These are phyloP conservation scores for Candida neerlandica DNA, from an alignment of 1,139 yeast species.

Conservation along the genomic window DNA sequence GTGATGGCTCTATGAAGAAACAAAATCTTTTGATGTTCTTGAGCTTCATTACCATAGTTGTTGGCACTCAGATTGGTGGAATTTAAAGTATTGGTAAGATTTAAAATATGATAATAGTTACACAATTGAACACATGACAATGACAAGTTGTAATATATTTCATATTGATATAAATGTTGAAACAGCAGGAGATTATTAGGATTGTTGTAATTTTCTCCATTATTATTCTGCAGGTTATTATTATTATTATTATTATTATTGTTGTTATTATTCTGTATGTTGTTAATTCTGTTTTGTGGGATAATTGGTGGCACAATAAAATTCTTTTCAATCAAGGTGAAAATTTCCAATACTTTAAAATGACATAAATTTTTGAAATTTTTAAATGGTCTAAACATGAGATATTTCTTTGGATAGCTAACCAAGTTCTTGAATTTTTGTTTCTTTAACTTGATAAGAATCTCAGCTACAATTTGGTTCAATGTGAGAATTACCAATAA, in stretches of 20 bases:
- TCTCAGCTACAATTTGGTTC: conserved; percentile 33
- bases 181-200: conserved; percentile 4
- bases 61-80: conserved; percentile 7
- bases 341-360: conserved; percentile 32
- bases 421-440: conserved; percentile 26
- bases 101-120: conserved; percentile 38
- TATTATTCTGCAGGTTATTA: conserved; percentile 2
- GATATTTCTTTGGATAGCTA: conserved; percentile 20
- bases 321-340: conserved; percentile 31
- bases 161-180: conserved; percentile 26
- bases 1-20: conserved; percentile 39
- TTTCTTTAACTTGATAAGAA: conserved; percentile 32
- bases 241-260: conserved; percentile 12
- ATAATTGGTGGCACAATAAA: conserved; percentile 29
- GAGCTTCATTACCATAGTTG: conserved; percentile 21
- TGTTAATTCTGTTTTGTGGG: conserved; percentile 13
- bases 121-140: conserved; percentile 36
- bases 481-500: conserved; percentile 32
- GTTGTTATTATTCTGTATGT: conserved; percentile 7
- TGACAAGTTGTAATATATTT: conserved; percentile 39
- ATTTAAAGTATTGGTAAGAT: conserved; percentile 21
- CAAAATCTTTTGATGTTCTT: conserved; percentile 38
- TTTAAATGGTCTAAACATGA: conserved; percentile 24
- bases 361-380: conserved; percentile 31
- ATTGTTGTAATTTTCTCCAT: background rate